A percentile compares a stretch with the other conserved stretches of the same genome.
Conservation (phyloP, 139 green algal species). For the Gonium pectorale region DNA sequence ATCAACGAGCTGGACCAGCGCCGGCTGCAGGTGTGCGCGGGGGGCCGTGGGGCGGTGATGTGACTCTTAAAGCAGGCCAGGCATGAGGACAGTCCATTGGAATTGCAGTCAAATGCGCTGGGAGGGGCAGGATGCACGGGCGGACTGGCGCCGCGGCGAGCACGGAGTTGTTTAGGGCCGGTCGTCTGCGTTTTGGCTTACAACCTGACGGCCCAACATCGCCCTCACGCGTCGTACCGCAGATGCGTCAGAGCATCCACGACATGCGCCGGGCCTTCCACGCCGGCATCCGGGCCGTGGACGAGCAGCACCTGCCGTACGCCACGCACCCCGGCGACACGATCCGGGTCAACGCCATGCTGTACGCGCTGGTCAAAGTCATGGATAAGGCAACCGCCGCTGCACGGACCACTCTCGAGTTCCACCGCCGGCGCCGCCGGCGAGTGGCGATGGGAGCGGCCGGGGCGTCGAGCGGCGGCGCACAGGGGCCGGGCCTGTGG, state of each 20-base stretch:
- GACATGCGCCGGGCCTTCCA: conserved; percentile 27
- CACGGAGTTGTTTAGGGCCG: no score
- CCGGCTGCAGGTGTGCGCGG: conserved; percentile 5
- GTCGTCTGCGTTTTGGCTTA: no score
- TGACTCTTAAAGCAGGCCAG: no score
- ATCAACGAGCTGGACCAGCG: conserved; percentile 9
- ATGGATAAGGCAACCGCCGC: background rate
- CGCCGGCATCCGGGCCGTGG: background rate
- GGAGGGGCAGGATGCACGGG: no score
- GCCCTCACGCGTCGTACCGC: background rate
- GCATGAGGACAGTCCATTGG: no score
- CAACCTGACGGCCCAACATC: no score
- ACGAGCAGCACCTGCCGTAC: background rate
- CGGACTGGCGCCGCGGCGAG: no score
- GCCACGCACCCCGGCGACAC: conserved; percentile 28
- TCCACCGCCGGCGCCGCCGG: no score
- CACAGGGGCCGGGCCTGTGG: background rate
- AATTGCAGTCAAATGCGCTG: no score
- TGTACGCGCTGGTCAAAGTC: background rate
- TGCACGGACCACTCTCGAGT: background rate
- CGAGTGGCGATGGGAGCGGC: no score
- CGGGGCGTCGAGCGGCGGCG: background rate
- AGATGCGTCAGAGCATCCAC: conserved; percentile 11
- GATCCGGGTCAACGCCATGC: conserved; percentile 25
- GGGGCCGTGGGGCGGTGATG: background rate